phyloP scores from a whole-genome alignment of 371 early-diverging fungal genomes.

The Apophysomyces variabilis region DNA sequence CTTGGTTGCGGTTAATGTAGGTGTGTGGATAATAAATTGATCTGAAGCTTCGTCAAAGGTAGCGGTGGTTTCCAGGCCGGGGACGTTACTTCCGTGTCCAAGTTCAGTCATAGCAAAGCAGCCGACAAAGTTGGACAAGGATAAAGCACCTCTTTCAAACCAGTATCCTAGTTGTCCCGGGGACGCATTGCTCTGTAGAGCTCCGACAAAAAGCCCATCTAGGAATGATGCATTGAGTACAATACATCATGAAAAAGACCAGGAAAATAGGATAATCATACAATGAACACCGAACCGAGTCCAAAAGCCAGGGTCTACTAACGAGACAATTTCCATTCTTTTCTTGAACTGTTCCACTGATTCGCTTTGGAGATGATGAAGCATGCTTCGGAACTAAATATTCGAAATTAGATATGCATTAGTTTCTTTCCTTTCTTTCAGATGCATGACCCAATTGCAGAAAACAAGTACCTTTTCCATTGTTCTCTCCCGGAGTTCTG shows the following conservation, averaged over 20 bases:
- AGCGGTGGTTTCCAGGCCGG: constrained; percentile 94
- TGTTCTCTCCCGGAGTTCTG: constrained; percentile 82
- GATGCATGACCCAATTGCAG: neutral
- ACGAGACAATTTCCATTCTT: constrained; percentile 84
- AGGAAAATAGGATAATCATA: constrained; percentile 18
- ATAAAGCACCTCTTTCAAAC: constrained; percentile 87
- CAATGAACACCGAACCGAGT: constrained; percentile 94
- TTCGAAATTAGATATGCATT: too few relatives aligned
- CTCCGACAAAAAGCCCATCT: constrained; percentile 89
- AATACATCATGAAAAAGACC: too few relatives aligned
- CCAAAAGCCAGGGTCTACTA: constrained; percentile 92
- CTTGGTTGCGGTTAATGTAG: constrained; percentile 89
- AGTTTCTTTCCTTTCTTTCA: neutral
- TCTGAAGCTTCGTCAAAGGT: constrained; percentile 85
- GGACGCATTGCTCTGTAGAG: constrained; percentile 87
- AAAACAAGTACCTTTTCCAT: constrained; percentile 72
- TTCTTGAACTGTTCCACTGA: constrained; percentile 74
- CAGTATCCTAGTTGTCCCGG: constrained; percentile 87
- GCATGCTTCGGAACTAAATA: constrained; percentile 66
- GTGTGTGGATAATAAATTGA: constrained; percentile 91
- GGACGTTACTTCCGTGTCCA: constrained; percentile 90
- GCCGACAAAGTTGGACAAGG: constrained; percentile 80
- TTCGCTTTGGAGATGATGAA: constrained; percentile 78
- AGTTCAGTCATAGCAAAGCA: constrained; percentile 95
- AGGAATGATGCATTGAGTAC: neutral